phyloP scores from a whole-genome alignment of 169 alveolate genomes.

The Hammondia hammondi region DNA sequence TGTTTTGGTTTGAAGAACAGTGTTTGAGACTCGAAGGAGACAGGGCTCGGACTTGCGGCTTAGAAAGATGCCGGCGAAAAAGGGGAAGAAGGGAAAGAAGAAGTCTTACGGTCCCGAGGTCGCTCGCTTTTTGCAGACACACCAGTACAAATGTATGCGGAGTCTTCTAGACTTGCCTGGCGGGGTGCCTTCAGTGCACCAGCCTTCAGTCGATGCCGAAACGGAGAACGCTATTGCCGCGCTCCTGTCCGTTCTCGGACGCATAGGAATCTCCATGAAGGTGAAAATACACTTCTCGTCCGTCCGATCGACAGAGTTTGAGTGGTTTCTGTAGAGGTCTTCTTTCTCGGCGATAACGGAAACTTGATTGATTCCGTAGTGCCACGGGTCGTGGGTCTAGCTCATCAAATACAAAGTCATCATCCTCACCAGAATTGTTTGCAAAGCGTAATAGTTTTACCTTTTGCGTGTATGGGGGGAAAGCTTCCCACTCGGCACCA shows the following conservation, averaged over 20 bases:
- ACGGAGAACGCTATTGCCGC: conserved; percentile 7
- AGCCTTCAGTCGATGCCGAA: background rate
- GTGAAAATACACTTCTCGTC: background rate
- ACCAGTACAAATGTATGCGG: conserved; percentile 12
- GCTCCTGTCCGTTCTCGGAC: conserved; percentile 28
- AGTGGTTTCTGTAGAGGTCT: too few relatives aligned
- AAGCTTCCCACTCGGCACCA: too few relatives aligned
- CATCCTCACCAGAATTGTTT: too few relatives aligned
- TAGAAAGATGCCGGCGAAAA: background rate
- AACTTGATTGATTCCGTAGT: too few relatives aligned
- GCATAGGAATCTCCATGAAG: background rate
- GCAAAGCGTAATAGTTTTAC: too few relatives aligned
- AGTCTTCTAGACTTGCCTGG: conserved; percentile 27
- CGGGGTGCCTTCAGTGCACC: conserved; percentile 22
- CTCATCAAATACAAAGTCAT: too few relatives aligned
- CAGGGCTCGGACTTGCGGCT: background rate
- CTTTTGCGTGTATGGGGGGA: too few relatives aligned
- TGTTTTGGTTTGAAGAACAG: too few relatives aligned
- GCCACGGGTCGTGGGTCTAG: too few relatives aligned
- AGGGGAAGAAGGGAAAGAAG: conserved; percentile 35
- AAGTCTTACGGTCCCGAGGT: background rate
- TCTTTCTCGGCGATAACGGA: too few relatives aligned
- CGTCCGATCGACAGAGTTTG: background rate
- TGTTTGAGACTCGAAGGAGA: background rate
- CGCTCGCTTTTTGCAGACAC: conserved; percentile 11